Evolutionary conservation across 139 green algal genomes (phyloP).

Genomic region (Penium margaritaceum): DNA sequence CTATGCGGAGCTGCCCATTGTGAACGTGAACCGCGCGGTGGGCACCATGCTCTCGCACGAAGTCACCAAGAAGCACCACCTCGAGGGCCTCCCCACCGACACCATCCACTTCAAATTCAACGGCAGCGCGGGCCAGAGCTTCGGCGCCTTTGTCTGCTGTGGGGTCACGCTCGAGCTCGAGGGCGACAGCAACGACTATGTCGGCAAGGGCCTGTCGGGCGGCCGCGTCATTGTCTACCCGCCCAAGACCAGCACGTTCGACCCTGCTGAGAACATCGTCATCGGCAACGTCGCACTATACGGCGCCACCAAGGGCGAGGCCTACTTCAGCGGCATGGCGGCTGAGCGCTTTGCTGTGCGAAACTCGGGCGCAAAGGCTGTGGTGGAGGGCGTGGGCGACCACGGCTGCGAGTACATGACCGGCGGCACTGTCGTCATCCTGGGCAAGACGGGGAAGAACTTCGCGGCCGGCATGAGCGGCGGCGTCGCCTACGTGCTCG

Average conservation of each 20-base stretch:
- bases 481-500: conserved; percentile 82
- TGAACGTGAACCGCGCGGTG: conserved; percentile 74
- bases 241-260: conserved; percentile 56
- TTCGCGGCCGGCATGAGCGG: conserved; percentile 91
- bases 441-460: conserved; percentile 82
- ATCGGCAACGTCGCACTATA: conserved; percentile 92
- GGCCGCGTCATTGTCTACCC: conserved; percentile 45
- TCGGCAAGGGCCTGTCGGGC: conserved; percentile 74
- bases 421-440: conserved; percentile 74
- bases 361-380: conserved; percentile 66
- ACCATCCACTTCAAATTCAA: conserved; percentile 81
- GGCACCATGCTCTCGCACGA: conserved; percentile 79
- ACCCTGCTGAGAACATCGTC: conserved; percentile 78
- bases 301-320: conserved; percentile 75
- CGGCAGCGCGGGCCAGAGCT: conserved; percentile 78
- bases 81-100: conserved; percentile 67
- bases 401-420: conserved; percentile 97
- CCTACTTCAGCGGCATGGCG: conserved; percentile 81
- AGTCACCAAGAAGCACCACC: conserved; percentile 35
- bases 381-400: conserved; percentile 88
- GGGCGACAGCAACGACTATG: conserved; percentile 91
- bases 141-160: conserved; percentile 72
- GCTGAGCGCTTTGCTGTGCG: conserved; percentile 66
- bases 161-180: conserved; percentile 81
- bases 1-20: conserved; percentile 66